These are phyloP conservation scores for Arthrobotrys sphaeroides DNA, from an alignment of 2,329 filamentous ascomycete genomes.

Conservation along the genomic window DNA sequence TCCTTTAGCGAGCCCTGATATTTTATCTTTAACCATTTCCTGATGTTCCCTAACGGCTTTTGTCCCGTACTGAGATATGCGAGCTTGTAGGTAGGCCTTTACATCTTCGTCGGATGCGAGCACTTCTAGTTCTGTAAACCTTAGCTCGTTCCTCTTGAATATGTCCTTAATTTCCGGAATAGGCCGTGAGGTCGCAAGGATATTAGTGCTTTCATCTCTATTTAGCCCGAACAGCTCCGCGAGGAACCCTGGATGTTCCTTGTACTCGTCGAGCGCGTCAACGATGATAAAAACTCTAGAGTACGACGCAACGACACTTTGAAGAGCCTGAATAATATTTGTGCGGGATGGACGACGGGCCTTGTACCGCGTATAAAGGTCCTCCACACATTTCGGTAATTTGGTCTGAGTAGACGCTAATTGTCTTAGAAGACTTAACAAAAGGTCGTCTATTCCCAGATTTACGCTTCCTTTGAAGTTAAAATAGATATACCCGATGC, in stretches of 20 bases:
- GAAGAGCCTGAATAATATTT: neutral
- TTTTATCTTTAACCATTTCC: neutral
- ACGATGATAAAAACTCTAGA: conserved; percentile 8
- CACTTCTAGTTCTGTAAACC: neutral
- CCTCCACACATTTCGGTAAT: neutral
- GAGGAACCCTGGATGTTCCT: neutral
- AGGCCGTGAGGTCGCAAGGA: conserved; percentile 51
- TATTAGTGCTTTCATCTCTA: neutral
- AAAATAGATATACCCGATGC: conserved; percentile 8
- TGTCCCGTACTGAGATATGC: neutral
- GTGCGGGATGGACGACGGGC: neutral
- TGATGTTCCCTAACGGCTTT: neutral
- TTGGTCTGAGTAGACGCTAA: neutral
- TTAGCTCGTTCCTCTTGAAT: neutral
- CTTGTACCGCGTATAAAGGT: conserved; percentile 36
- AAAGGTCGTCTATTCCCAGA: neutral
- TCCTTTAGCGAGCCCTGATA: neutral
- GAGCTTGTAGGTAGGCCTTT: neutral
- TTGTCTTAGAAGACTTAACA: neutral
- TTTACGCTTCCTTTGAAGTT: neutral
- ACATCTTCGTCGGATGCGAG: neutral
- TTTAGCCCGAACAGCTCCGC: neutral
- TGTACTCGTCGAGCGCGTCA: conserved; percentile 17
- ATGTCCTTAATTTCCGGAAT: conserved; percentile 55
- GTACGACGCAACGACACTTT: neutral